phyloP scores from a whole-genome alignment of 768 basidiomycete species.

The Rickenella mellea region DNA sequence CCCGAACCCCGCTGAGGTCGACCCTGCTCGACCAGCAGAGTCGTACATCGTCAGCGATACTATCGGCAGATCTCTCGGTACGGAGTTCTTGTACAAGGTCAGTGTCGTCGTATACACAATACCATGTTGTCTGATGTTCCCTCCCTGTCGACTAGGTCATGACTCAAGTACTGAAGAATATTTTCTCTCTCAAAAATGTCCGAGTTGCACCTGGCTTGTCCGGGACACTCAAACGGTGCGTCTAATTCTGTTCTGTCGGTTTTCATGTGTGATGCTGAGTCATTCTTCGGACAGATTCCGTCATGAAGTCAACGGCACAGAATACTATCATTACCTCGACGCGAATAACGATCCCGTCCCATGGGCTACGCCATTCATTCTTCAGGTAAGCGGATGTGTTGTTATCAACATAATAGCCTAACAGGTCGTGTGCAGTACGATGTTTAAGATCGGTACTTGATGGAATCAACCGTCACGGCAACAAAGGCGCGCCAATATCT shows the following conservation, averaged over 20 bases:
- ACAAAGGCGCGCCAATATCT: no score
- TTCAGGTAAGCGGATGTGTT: conserved; percentile 32
- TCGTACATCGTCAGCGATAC: conserved; percentile 41
- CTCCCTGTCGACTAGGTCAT: conserved; percentile 30
- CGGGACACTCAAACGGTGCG: conserved; percentile 48
- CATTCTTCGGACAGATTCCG: conserved; percentile 31
- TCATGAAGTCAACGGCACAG: conserved; percentile 33
- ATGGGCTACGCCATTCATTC: conserved; percentile 60
- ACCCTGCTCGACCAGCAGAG: conserved; percentile 35
- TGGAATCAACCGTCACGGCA: no score
- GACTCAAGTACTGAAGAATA: conserved; percentile 50
- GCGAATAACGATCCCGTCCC: conserved; percentile 37
- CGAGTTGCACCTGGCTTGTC: conserved; percentile 61
- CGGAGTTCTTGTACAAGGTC: conserved; percentile 48
- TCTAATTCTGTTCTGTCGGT: neutral
- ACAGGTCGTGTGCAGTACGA: no score
- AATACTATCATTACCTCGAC: conserved; percentile 49
- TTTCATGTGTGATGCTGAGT: neutral
- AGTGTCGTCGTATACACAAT: conserved; percentile 1
- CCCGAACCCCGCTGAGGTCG: conserved; percentile 33
- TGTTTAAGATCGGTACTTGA: no score
- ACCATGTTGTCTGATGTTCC: neutral
- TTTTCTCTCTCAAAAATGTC: conserved; percentile 50
- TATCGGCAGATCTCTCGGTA: conserved; percentile 33
- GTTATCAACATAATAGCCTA: neutral